phyloP scores from a whole-genome alignment of 108 stramenopile genomes.

The Cyclotella kingstonii region DNA sequence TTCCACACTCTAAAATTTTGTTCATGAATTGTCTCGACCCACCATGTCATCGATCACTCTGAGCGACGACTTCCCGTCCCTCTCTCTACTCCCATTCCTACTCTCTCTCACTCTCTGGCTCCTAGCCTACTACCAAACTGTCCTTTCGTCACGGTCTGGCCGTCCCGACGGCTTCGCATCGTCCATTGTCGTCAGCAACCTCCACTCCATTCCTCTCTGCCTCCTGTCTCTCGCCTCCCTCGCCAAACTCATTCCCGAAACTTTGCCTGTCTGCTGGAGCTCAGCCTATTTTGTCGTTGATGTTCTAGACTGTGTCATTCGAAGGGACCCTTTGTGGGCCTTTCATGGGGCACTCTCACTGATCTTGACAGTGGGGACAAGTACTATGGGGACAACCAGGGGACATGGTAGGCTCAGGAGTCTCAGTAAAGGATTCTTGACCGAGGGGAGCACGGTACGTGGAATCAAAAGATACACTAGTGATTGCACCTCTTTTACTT shows the following conservation, averaged over 20 bases:
- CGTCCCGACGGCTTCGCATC: constrained; percentile 27
- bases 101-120: constrained; percentile 27
- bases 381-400: constrained; percentile 7
- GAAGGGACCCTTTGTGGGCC: constrained; percentile 31
- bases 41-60: no score
- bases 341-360: constrained; percentile 32
- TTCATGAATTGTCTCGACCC: no score
- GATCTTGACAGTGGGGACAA: constrained; percentile 29
- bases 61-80: neutral
- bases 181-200: constrained; percentile 26
- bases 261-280: constrained; percentile 32
- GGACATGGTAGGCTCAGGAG: constrained; percentile 30
- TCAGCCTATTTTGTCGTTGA: constrained; percentile 34
- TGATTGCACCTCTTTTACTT: neutral
- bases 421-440: constrained; percentile 44
- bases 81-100: constrained; percentile 4
- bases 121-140: constrained; percentile 15
- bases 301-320: constrained; percentile 17
- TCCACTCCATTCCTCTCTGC: constrained; percentile 22
- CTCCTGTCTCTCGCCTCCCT: constrained; percentile 29
- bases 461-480: neutral
- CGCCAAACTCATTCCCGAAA: constrained; percentile 24
- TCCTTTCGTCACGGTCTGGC: constrained; percentile 15
- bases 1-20: no score
- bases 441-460: constrained; percentile 39